Conservation (phyloP, 2,329 filamentous ascomycete genomes). For the Waltergamsia citrina region DNA sequence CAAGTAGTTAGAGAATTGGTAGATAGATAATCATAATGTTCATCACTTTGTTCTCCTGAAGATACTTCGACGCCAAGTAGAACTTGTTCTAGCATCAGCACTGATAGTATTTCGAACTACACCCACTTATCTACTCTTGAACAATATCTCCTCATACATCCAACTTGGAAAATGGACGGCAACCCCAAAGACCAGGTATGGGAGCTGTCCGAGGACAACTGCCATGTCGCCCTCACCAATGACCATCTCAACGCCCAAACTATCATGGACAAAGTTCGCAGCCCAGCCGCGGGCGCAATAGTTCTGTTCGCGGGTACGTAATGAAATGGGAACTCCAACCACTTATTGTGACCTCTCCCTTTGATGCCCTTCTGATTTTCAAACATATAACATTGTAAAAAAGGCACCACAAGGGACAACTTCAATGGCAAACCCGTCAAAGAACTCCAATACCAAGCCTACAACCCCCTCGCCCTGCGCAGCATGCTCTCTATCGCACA, state of each 20-base stretch:
- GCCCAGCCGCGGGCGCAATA: slow-evolving; percentile 64
- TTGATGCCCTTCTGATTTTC: slow-evolving; percentile 1
- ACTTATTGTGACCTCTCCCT: too few relatives aligned
- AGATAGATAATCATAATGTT: too few relatives aligned
- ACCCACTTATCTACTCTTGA: too few relatives aligned
- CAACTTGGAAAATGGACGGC: too few relatives aligned
- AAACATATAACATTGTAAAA: background rate
- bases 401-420: slow-evolving; percentile 68
- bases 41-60: too few relatives aligned
- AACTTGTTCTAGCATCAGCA: too few relatives aligned
- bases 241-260: slow-evolving; percentile 45
- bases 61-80: too few relatives aligned
- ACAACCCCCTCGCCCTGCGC: slow-evolving; percentile 58
- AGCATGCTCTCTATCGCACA: slow-evolving; percentile 58
- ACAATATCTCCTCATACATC: too few relatives aligned
- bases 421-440: slow-evolving; percentile 65
- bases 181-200: slow-evolving; percentile 13
- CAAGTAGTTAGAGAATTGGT: too few relatives aligned
- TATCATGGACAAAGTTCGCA: slow-evolving; percentile 59
- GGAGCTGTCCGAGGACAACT: slow-evolving; percentile 37
- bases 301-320: slow-evolving; percentile 66
- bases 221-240: slow-evolving; percentile 62
- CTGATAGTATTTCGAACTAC: too few relatives aligned
- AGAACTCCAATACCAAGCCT: slow-evolving; percentile 67
- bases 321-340: slow-evolving; percentile 10